Evolutionary conservation across 306 rosid genomes (phyloP).

Genomic region (Trichosanthes truncata): DNA sequence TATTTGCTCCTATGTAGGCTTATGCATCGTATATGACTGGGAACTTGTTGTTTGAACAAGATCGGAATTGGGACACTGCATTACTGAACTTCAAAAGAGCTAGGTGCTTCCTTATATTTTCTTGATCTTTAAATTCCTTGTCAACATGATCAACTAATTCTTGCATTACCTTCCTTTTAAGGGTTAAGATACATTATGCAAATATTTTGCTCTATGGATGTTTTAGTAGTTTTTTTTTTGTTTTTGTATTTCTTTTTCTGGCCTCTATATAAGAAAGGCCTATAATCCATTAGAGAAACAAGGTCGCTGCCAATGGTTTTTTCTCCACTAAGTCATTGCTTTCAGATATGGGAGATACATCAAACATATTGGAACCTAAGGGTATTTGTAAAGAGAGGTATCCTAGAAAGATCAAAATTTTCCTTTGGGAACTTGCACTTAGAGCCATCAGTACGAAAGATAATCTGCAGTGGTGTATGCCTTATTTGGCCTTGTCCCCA

Average conservation of each 20-base stretch:
- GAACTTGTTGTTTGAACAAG: conserved; percentile 92
- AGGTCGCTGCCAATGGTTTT: not conserved
- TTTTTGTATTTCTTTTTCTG: not conserved
- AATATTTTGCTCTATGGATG: not conserved
- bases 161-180: not conserved
- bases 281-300: not conserved
- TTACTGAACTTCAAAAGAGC: conserved; percentile 89
- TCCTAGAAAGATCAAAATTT: too few relatives aligned
- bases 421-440: too few relatives aligned
- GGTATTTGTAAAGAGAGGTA: too few relatives aligned
- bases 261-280: not conserved
- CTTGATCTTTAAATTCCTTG: not conserved
- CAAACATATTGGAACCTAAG: too few relatives aligned
- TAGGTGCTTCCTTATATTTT: conserved; percentile 42
- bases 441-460: too few relatives aligned
- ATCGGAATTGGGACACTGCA: conserved; percentile 86
- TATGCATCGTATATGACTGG: conserved; percentile 95
- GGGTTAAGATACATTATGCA: not conserved
- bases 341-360: too few relatives aligned
- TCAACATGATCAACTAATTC: not conserved
- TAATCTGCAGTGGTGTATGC: too few relatives aligned
- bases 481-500: too few relatives aligned
- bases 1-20: conserved; percentile 39
- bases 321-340: too few relatives aligned
- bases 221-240: not conserved